Evolutionary conservation across 495 filamentous ascomycete species (phyloP).

Genomic region (Neurospora pannonica): DNA sequence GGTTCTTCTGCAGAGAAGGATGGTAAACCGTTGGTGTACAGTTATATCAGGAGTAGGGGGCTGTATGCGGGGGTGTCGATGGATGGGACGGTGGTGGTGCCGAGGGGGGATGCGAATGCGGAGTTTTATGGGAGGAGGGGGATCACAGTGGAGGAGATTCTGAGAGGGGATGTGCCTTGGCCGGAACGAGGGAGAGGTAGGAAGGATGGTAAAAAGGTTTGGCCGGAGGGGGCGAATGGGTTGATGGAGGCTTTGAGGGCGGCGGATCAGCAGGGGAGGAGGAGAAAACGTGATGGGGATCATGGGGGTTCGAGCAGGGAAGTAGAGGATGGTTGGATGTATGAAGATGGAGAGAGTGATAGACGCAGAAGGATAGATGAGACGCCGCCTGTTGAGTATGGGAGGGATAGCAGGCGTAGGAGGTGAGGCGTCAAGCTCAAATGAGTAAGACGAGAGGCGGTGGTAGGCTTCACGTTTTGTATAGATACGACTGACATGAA

Average conservation of each 20-base stretch:
- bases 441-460: neutral
- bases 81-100: slow-evolving; percentile 67
- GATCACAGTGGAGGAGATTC: slow-evolving; percentile 50
- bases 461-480: neutral
- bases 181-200: neutral
- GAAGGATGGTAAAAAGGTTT: slow-evolving; percentile 8
- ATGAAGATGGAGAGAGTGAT: slow-evolving; percentile 45
- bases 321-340: neutral
- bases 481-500: neutral
- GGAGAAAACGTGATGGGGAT: slow-evolving; percentile 37
- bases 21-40: slow-evolving; percentile 49
- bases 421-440: neutral
- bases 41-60: slow-evolving; percentile 69
- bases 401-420: neutral
- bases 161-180: slow-evolving; percentile 48
- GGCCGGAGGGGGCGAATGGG: slow-evolving; percentile 23
- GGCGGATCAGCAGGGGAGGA: slow-evolving; percentile 58
- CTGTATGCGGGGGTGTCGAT: slow-evolving; percentile 67
- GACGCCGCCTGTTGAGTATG: neutral
- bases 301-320: slow-evolving; percentile 6
- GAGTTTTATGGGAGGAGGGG: slow-evolving; percentile 54
- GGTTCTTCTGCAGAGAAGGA: slow-evolving; percentile 4
- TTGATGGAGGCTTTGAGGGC: slow-evolving; percentile 63
- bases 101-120: slow-evolving; percentile 69
- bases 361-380: neutral